Evolutionary conservation across 768 basidiomycete species (phyloP).

Genomic region (Kwoniella dendrophila): DNA sequence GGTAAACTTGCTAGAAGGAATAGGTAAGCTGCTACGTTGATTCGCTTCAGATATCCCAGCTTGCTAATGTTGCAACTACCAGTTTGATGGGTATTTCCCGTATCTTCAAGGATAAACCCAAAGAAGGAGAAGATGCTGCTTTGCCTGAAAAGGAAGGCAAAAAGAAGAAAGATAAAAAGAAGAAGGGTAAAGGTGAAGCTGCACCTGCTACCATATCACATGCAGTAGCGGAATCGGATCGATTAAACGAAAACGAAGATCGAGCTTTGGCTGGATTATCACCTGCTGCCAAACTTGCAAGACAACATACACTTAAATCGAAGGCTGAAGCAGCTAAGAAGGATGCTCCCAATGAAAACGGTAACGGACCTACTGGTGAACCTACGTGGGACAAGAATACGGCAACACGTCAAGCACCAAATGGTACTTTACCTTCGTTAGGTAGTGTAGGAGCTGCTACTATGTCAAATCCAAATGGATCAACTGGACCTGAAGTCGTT

Average conservation of each 20-base stretch:
- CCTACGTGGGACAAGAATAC: slow-evolving; percentile 81
- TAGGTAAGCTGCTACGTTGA: no score
- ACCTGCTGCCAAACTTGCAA: slow-evolving; percentile 83
- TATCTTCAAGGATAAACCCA: slow-evolving; percentile 82
- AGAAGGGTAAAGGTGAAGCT: slow-evolving; percentile 60
- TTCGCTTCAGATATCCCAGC: no score
- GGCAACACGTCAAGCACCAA: slow-evolving; percentile 29
- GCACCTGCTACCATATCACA: slow-evolving; percentile 74
- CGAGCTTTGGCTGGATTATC: slow-evolving; percentile 72
- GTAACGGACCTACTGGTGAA: slow-evolving; percentile 25
- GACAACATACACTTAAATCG: slow-evolving; percentile 81
- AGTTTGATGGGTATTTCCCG: slow-evolving; percentile 88
- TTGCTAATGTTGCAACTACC: background rate
- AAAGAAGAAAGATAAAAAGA: slow-evolving; percentile 56
- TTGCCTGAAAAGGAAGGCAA: slow-evolving; percentile 57
- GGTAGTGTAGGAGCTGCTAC: slow-evolving; percentile 7
- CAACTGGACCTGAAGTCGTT: slow-evolving; percentile 33
- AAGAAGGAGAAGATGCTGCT: slow-evolving; percentile 62
- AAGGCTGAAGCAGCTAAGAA: slow-evolving; percentile 69
- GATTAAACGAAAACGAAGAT: slow-evolving; percentile 58
- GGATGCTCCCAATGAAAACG: slow-evolving; percentile 63
- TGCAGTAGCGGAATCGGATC: slow-evolving; percentile 81
- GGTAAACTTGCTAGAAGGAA: slow-evolving; percentile 86
- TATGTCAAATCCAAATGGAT: background rate
- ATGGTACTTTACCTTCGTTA: slow-evolving; percentile 15